Conservation (phyloP, 2,329 filamentous ascomycete species). For the Alternaria infectoria region DNA sequence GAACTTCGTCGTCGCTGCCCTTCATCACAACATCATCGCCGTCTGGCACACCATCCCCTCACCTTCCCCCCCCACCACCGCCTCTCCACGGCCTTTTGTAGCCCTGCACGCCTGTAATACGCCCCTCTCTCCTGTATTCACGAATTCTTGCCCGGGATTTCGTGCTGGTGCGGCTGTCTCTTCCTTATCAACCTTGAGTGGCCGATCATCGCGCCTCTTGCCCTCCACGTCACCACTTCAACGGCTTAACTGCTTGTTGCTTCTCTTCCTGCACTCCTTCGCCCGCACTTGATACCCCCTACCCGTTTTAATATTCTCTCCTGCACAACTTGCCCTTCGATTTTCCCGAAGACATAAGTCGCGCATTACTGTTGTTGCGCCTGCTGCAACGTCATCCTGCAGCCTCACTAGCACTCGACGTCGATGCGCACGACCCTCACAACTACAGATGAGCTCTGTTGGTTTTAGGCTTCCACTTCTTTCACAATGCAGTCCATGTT, state of each 20-base stretch:
- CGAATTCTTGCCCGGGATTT: slow-evolving; percentile 31
- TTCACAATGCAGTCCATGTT: slow-evolving; percentile 59
- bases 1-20: slow-evolving; percentile 22
- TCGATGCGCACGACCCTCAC: slow-evolving; percentile 41
- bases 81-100: slow-evolving; percentile 30
- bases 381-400: slow-evolving; percentile 42
- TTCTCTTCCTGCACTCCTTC: slow-evolving; percentile 46
- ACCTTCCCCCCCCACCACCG: slow-evolving; percentile 18
- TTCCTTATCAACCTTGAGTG: slow-evolving; percentile 26
- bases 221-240: slow-evolving; percentile 42
- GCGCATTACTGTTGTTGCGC: slow-evolving; percentile 22
- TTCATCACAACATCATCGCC: slow-evolving; percentile 25
- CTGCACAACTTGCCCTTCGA: slow-evolving; percentile 15
- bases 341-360: not conserved
- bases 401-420: slow-evolving; percentile 31
- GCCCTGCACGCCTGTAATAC: slow-evolving; percentile 34
- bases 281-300: slow-evolving; percentile 36
- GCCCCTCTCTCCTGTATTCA: slow-evolving; percentile 24
- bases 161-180: slow-evolving; percentile 24
- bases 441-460: slow-evolving; percentile 49
- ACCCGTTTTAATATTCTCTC: slow-evolving; percentile 40
- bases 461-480: slow-evolving; percentile 44
- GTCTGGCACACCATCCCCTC: slow-evolving; percentile 15
- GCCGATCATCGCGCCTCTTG: slow-evolving; percentile 42
- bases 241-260: slow-evolving; percentile 37